Base-by-base conservation (phyloP, 805 yeast genomes). In the Saccharomycopsis malanga region DNA sequence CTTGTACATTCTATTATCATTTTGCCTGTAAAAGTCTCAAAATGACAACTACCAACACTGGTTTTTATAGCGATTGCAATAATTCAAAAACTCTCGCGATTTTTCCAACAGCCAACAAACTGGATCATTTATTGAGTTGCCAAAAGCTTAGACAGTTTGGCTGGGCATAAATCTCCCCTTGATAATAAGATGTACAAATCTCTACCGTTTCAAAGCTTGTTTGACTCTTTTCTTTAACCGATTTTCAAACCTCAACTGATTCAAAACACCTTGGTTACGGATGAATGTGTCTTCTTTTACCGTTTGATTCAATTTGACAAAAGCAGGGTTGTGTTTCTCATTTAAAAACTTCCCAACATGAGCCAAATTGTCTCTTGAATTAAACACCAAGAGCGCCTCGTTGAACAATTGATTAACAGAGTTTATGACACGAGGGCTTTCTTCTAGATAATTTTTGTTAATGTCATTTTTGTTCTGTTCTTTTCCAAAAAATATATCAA, bases 201-300 rank as follows among this genome's bases (percentile, higher is more conserved):
- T n/a, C n/a, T n/a, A 27, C 39, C 34, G 15, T 15, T 34, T 40
- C 18, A 50, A 37, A 9, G 43, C 48, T 12, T 22, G 23, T 22
- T 39, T 42, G 4, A 62, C 77, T 46, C 69, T 66, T 60, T 68
- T 71, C 58, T 72, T 71, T 34, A 74, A 56, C 42, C 73, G 61
- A 65, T 71, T 60, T 54, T 74, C 78, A 61, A 74, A 55, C 39
- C 74, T 57, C 21, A 65, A 46, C 55, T 72, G 70, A 49, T 72
- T 77, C 46, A 73, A 64, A 39, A 36, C 34, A 4, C 15, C 25
- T 22, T 49, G 46, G 35, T 49, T 52, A 7, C 27, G 12, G 10
- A 37, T 42, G 27, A 40, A 37, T 9, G 44, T 7, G 29, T 6
- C 27, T 37, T 10, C 34, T 14, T 23, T 15, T 34, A 67, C 70